A percentile compares a stretch with the other conserved stretches of the same genome.
Conservation (phyloP, 192 early-diverging fungal species). For the Backusella australiensis region DNA sequence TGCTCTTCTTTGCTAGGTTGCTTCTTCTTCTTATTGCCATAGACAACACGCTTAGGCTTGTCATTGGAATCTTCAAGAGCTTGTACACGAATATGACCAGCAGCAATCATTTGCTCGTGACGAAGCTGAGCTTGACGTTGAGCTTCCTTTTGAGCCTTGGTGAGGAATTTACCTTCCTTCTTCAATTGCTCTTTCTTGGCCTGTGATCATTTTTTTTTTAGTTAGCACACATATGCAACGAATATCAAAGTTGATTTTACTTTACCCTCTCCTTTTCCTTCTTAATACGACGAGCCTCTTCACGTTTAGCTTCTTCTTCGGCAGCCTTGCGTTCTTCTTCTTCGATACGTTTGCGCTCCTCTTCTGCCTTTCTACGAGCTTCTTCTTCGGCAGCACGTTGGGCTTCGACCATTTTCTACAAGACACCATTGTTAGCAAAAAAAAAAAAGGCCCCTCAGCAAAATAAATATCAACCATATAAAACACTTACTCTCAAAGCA, state of each 20-base stretch:
- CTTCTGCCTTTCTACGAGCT: slow-evolving; percentile 57
- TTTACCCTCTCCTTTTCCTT: slow-evolving; percentile 77
- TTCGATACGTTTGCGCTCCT: slow-evolving; percentile 60
- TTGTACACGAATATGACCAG: slow-evolving; percentile 73
- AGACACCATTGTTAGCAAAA: background rate
- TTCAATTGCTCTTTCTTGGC: slow-evolving; percentile 84
- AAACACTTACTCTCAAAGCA: slow-evolving; percentile 45
- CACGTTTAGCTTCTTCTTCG: slow-evolving; percentile 76
- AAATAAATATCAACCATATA: background rate
- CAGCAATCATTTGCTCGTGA: slow-evolving; percentile 74
- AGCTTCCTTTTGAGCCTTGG: slow-evolving; percentile 89
- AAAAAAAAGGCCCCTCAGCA: slow-evolving; percentile 31
- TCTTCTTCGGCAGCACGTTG: slow-evolving; percentile 80
- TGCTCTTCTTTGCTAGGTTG: slow-evolving; percentile 33
- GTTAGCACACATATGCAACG: background rate
- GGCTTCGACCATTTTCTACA: slow-evolving; percentile 70
- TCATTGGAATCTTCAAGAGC: slow-evolving; percentile 50
- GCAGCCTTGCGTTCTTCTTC: slow-evolving; percentile 66
- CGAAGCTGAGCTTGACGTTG: slow-evolving; percentile 66
- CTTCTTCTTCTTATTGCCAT: slow-evolving; percentile 77
- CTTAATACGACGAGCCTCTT: slow-evolving; percentile 73
- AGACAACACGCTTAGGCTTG: slow-evolving; percentile 71
- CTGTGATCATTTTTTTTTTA: slow-evolving; percentile 35
- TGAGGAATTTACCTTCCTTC: slow-evolving; percentile 90
- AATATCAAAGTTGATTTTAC: background rate